These are phyloP conservation scores for Epichloe elymi DNA, from an alignment of 2,329 filamentous ascomycete genomes.

Conservation along the genomic window DNA sequence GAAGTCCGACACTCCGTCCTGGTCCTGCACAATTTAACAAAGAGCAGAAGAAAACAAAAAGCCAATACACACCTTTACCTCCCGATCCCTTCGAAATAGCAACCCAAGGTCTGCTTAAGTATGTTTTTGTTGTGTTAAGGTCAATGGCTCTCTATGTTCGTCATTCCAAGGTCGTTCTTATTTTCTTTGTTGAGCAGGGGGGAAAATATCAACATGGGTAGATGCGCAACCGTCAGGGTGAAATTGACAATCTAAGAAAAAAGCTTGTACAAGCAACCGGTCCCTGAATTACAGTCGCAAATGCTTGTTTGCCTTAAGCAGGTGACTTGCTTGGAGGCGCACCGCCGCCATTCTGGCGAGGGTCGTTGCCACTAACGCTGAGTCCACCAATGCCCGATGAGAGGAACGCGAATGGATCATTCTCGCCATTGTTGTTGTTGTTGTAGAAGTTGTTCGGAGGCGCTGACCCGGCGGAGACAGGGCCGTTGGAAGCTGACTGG, in stretches of 20 bases:
- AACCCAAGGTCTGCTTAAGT: slow-evolving; percentile 26
- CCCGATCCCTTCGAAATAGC: slow-evolving; percentile 25
- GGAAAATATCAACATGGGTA: slow-evolving; percentile 16
- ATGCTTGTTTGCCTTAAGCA: slow-evolving; percentile 26
- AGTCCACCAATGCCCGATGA: slow-evolving; percentile 60
- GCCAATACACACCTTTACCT: slow-evolving; percentile 21
- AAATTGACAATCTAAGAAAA: slow-evolving; percentile 14
- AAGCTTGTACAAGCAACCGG: slow-evolving; percentile 15
- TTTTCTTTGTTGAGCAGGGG: slow-evolving; percentile 11
- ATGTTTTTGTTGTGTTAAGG: slow-evolving; percentile 25
- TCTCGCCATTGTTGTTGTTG: slow-evolving; percentile 52
- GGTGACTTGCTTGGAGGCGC: slow-evolving; percentile 47
- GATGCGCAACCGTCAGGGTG: slow-evolving; percentile 10
- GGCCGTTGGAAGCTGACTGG: slow-evolving; percentile 72
- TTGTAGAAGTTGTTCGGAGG: slow-evolving; percentile 41
- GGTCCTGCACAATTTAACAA: slow-evolving; percentile 9
- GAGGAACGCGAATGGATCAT: slow-evolving; percentile 70
- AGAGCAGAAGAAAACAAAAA: slow-evolving; percentile 15
- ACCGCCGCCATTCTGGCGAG: slow-evolving; percentile 47
- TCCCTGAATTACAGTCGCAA: not conserved
- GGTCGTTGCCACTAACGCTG: slow-evolving; percentile 53
- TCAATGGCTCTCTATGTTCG: slow-evolving; percentile 33
- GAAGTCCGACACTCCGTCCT: slow-evolving; percentile 27
- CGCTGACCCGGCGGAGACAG: slow-evolving; percentile 61
- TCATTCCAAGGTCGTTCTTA: slow-evolving; percentile 26